Evolutionary conservation across 176 grass and related monocot species (phyloP), one percentile per base, ranked within the genome.

Genomic region (Carex cristatella): DNA sequence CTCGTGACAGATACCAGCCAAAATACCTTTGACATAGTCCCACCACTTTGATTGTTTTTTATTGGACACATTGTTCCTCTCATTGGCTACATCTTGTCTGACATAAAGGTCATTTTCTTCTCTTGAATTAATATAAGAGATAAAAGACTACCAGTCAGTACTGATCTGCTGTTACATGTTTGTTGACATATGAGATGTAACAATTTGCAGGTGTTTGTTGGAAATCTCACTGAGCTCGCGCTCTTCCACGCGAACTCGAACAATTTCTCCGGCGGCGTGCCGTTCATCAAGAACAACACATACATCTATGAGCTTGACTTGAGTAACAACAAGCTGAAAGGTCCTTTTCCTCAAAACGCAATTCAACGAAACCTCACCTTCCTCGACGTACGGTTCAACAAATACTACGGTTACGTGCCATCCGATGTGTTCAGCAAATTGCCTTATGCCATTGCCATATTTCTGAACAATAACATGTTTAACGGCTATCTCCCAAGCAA

Each of bases 211-310:
- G 83, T 56, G 19, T 98, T 98, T 79, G n/a, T 98, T 4, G 13
- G 51, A 85, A 0, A 4, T 16, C 83, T 98, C 31, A 85, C 93
- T 0, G 91, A 98, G 74, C 95, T 98, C 10, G 95, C 95, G 9
- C 81, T 98, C 73, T 98, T 92, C 95, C 95, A 98, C 65, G 93
- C 95, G 66, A 98, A 98, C 83, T 92, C 93, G 79, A 98, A 98
- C 86, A 81, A 90, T 28, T 92, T 98, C 14, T 23, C 62, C 35
- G 89, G 88, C 58, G 9, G 15, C 7, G 40, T 89, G 13, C 93
- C 95, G 0, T 1, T 19, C 65, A 85, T 95, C 35, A 9, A 2
- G 10, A 0, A 7, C 2, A 91, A 92, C 51, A 40, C 2, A 3
- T 98, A 89, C 91, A 90, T 98, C 89, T 98, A 98, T 77, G 95